These are phyloP conservation scores for Xylaria sp. DNA, from an alignment of 2,329 filamentous ascomycete species.

Conservation along the genomic window DNA sequence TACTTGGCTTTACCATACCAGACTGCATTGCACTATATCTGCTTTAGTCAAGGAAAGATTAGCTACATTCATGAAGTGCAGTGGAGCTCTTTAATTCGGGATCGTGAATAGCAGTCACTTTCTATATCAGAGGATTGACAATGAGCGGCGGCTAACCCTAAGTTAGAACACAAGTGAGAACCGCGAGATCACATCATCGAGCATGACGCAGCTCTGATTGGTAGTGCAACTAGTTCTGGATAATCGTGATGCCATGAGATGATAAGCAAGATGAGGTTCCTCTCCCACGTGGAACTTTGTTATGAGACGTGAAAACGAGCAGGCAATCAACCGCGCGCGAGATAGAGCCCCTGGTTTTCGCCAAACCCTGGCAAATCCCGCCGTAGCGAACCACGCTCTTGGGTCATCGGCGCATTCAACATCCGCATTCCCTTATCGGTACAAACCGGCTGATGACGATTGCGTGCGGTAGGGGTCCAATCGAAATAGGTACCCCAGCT, in stretches of 20 bases:
- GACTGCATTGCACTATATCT: no score
- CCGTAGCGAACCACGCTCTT: slow-evolving; percentile 16
- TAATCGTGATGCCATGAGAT: neutral
- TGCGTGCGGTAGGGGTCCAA: neutral
- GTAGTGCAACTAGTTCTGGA: neutral
- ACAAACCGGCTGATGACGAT: neutral
- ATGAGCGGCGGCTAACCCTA: neutral
- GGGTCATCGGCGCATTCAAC: slow-evolving; percentile 8
- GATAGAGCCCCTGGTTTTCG: no score
- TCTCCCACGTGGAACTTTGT: neutral
- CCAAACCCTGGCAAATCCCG: neutral
- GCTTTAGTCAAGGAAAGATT: neutral
- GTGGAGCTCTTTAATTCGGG: neutral
- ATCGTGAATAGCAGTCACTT: neutral
- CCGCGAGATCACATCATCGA: neutral
- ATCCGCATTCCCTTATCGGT: slow-evolving; percentile 8
- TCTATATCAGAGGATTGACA: neutral
- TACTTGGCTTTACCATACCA: neutral
- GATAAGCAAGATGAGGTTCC: neutral
- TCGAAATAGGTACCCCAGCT: neutral
- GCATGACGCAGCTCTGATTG: neutral
- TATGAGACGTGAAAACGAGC: slow-evolving; percentile 1
- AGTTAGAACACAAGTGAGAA: neutral
- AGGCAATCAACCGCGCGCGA: neutral
- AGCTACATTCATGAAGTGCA: neutral